Conservation (phyloP, 495 filamentous ascomycete species). For the Pseudevernia furfuracea region DNA sequence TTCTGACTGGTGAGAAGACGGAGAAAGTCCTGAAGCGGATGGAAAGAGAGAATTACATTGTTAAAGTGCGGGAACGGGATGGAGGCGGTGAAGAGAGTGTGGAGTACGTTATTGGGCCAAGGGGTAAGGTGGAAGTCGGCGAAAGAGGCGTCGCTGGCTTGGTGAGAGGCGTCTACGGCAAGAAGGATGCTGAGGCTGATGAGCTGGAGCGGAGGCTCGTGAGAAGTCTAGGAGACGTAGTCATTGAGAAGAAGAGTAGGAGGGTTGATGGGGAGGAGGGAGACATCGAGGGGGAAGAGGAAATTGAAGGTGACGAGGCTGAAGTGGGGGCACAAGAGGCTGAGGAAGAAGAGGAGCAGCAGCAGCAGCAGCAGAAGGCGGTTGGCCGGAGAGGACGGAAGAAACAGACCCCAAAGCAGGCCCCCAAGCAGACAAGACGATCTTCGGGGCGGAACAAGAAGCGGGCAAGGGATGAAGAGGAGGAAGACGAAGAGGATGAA, state of each 20-base stretch:
- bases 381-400: slow-evolving; percentile 17
- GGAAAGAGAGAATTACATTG: slow-evolving; percentile 73
- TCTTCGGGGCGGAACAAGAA: slow-evolving; percentile 14
- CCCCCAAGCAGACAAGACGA: slow-evolving; percentile 13
- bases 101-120: slow-evolving; percentile 70
- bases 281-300: slow-evolving; percentile 15
- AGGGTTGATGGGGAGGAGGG: slow-evolving; percentile 8
- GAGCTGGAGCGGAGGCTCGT: slow-evolving; percentile 28
- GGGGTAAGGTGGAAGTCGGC: slow-evolving; percentile 82
- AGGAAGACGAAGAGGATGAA: slow-evolving; percentile 35
- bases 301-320: slow-evolving; percentile 7
- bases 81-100: slow-evolving; percentile 62
- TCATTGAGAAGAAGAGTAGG: slow-evolving; percentile 30
- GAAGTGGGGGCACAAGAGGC: slow-evolving; percentile 7
- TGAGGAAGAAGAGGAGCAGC: slow-evolving; percentile 14
- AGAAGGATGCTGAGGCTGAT: slow-evolving; percentile 25
- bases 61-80: slow-evolving; percentile 59
- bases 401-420: slow-evolving; percentile 26
- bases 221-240: slow-evolving; percentile 46
- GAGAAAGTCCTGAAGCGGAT: slow-evolving; percentile 68
- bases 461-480: slow-evolving; percentile 32
- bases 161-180: slow-evolving; percentile 54
- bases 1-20: slow-evolving; percentile 62
- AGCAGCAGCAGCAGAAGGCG: slow-evolving; percentile 16
- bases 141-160: slow-evolving; percentile 62